Base-by-base conservation (phyloP, 2,329 filamentous ascomycete genomes). In the Arachnomyces sp. region DNA sequence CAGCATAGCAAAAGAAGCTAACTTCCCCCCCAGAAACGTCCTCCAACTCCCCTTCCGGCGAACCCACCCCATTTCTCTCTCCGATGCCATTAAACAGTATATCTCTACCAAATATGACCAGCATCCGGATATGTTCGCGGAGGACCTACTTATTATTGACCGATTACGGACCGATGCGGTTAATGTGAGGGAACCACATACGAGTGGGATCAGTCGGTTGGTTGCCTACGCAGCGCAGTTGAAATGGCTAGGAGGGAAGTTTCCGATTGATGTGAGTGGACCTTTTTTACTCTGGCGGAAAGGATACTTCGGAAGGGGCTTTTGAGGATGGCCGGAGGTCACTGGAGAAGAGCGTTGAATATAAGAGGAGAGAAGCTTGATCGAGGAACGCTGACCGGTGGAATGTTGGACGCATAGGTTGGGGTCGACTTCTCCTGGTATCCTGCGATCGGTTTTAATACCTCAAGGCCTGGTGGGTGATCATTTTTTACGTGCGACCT, bases 31-130 rank as follows among this genome's bases (percentile, higher is more conserved):
- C 39, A 69, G 66, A 38, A 71, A 69, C 45, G 66, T 72, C 42
- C 75, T 94, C 41, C 79, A 82, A 59, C 73, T 95, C 47, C 89
- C 90, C 7, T 96, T 96, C 66, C 86, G 90, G 53, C 85, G 82
- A 59, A 90, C 88, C 38, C 80, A 84, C 48, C 75, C 82, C 42
- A 73, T 95, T 31, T 84, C 83, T 44, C 75, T 96, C 46, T 84
- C 86, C 40, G 73, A 78, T 45, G 84, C 88, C 36, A 88, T 98
- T 60, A 87, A 86, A 49, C 82, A 92, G 60, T 96, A 98, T 69
- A 96, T 98, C 57, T 94, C 88, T 46, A 83, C 80, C 63, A 95
- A 96, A 74, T 96, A 96, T 82, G 90, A 96, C 65, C 92, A 98
- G 62, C 90, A 95, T 60, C 90, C 92, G 28, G 88, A 95, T 63